Evolutionary conservation across 108 stramenopile species (phyloP), one percentile per base, ranked within the genome.

Genomic region (Chaetoceros tenuissimus): DNA sequence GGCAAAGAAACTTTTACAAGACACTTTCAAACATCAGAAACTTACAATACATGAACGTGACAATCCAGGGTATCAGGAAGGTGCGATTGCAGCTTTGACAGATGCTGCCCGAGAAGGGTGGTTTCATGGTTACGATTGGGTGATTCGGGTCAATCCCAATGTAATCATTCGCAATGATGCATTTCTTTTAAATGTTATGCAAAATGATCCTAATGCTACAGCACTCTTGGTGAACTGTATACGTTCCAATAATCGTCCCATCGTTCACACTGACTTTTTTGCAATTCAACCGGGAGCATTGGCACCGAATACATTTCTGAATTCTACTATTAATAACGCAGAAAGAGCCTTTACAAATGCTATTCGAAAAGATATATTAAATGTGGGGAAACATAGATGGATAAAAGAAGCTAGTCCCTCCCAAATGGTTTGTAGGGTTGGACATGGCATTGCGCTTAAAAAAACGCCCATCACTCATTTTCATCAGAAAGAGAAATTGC

Each of bases 131-230:
- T 53, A 62, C 29, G 62, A 62, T 19, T 62, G 62, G 62, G 51
- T 62, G 23, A 21, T 62, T 2, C 62, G 62, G 19, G 28, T 62
- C 3, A 62, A 62, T 53, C 62, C 62, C 19, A 52, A 62, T 28
- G 62, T 62, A 20, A 23, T 62, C 21, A 24, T 62, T 3, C 51
- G 62, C 2, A 30, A 22, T 7, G 53, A 54, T 10, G 31, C 60
- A 3, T 61, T 48, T 48, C 7, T 61, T 13, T 27, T 19, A 22
- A 10, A 51, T 16, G 51, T 22, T 16, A 61, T 61, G 60, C 7
- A 17, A 17, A 20, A 61, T 5, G n/a, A n/a, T n/a, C 21, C 40
- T 13, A 28, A 5, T 10, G 46, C 23, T n/a, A 10, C 19, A 7
- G 57, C 45, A 18, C 45, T 59, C 20, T 59, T 59, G n/a, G 19